Base-by-base conservation (phyloP, 164 flowering plant genomes). In the Magnolia sinica region DNA sequence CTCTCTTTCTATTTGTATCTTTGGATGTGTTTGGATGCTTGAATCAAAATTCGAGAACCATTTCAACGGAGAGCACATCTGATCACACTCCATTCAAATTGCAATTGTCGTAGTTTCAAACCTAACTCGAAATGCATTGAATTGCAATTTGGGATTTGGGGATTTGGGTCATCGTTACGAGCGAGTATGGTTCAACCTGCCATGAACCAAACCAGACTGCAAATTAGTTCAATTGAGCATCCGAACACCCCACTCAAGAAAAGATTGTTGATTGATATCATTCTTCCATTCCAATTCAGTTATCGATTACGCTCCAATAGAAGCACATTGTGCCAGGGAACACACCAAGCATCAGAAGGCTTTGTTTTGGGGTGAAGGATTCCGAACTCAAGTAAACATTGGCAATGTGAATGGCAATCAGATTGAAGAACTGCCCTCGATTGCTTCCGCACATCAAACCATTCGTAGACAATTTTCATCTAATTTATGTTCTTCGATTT, bases 371-470 rank as follows among this genome's bases (percentile, higher is more conserved):
- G 73, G 55, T n/a, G 18, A 55, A 13, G 66, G 68, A 16, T 20
- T 45, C 7, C 66, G 7, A 31, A 24, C 55, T 68, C 65, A 76
- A 8, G 70, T 24, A 58, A 8, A 16, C 31, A 4, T 68, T 6
- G 19, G 11, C 16, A 16, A 29, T 22, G 31, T 50, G 50, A 23
- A 22, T 18, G 69, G 66, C 51, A 66, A 55, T 63, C 74, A n/a
- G 73, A n/a, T 61, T 61, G 64, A 14, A 72, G 79, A 67, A 11
- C 68, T 52, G 23, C 58, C 72, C n/a, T 22, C 29, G 1, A 75
- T 52, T 49, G 19, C 68, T 73, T 24, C 63, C 22, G 13, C 68
- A 10, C 73, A 68, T 55, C 73, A 68, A 73, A 61, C 18, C 51
- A 55, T 31, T 45, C 37, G 50, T 55, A 45, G 7, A 19, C 63